phyloP scores from a whole-genome alignment of 495 filamentous ascomycete species.

The Neurospora tetraspora region DNA sequence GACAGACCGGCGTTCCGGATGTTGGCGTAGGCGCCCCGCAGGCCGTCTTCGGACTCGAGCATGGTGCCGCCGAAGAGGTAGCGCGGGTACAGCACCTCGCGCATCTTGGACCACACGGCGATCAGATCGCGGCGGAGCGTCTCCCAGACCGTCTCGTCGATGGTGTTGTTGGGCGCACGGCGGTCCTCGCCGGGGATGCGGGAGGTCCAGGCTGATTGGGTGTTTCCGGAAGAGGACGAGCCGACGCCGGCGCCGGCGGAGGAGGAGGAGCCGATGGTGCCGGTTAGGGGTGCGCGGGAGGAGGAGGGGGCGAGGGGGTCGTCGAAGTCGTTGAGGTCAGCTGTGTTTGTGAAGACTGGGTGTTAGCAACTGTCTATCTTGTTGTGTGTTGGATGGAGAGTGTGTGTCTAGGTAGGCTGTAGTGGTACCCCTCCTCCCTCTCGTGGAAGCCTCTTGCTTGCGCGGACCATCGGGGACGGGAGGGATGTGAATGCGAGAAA shows the following conservation, averaged over 20 bases:
- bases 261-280: slow-evolving; percentile 54
- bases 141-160: slow-evolving; percentile 95
- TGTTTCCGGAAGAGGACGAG: slow-evolving; percentile 18
- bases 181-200: slow-evolving; percentile 90
- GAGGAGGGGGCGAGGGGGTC: slow-evolving; percentile 58
- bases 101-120: slow-evolving; percentile 95
- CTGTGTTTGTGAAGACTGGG: slow-evolving; percentile 23
- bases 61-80: slow-evolving; percentile 80
- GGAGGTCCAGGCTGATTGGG: slow-evolving; percentile 64
- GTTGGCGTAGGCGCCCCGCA: slow-evolving; percentile 44
- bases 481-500: not conserved
- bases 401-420: not conserved
- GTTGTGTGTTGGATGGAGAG: not conserved
- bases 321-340: slow-evolving; percentile 81
- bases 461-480: not conserved
- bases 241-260: slow-evolving; percentile 37
- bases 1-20: slow-evolving; percentile 37
- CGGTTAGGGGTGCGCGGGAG: slow-evolving; percentile 66
- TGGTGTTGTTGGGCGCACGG: slow-evolving; percentile 82
- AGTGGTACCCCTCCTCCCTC: not conserved
- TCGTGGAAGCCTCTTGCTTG: not conserved
- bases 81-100: slow-evolving; percentile 93
- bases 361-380: not conserved
- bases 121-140: slow-evolving; percentile 83
- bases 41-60: slow-evolving; percentile 45